Conservation (phyloP, 2,329 filamentous ascomycete species). For the Pseudonectria foliicola region DNA sequence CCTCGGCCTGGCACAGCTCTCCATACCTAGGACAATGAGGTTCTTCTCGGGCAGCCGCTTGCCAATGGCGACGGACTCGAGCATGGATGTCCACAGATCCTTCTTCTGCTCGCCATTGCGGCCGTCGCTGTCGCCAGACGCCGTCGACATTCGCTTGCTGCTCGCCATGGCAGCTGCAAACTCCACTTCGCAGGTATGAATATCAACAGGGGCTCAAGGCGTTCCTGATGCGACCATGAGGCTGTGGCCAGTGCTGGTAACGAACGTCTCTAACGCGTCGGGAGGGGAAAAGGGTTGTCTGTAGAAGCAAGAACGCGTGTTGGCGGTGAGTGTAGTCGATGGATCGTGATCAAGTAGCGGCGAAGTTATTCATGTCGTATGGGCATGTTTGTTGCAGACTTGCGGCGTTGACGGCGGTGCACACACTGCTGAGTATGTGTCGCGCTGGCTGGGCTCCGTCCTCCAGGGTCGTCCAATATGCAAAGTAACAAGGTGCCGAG, state of each 20-base stretch:
- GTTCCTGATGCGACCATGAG: neutral
- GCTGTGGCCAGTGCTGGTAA: neutral
- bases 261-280: slow-evolving; percentile 1
- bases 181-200: slow-evolving; percentile 9
- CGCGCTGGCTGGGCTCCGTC: no score
- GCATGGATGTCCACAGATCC: slow-evolving; percentile 91
- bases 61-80: slow-evolving; percentile 82
- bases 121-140: slow-evolving; percentile 46
- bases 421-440: neutral
- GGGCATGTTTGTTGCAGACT: slow-evolving; percentile 16
- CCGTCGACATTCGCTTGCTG: slow-evolving; percentile 49
- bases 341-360: neutral
- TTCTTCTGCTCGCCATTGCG: slow-evolving; percentile 67
- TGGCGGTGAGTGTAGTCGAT: neutral
- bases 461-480: no score
- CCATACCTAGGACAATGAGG: slow-evolving; percentile 71
- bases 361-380: slow-evolving; percentile 10
- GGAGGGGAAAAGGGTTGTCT: slow-evolving; percentile 3
- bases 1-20: no score
- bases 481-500: no score
- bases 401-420: slow-evolving; percentile 10
- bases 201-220: slow-evolving; percentile 5
- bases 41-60: slow-evolving; percentile 91
- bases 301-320: neutral
- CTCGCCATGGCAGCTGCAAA: slow-evolving; percentile 39